Conservation (phyloP, 306 rosid species). For the Inga leiocalycina region DNA sequence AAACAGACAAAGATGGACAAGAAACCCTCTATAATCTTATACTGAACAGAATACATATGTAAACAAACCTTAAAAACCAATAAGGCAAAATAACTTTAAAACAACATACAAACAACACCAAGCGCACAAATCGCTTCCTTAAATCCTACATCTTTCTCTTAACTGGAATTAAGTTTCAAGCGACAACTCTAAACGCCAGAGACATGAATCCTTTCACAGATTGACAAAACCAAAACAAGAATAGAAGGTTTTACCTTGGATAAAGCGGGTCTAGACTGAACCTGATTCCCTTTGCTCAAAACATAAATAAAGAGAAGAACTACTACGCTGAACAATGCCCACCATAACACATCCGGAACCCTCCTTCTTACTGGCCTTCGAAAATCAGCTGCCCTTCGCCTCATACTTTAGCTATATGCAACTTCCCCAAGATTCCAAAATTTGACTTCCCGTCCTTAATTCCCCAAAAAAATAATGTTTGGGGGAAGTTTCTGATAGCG, state of each 20-base stretch:
- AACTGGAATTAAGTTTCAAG: not conserved
- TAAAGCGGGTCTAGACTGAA: constrained; percentile 72
- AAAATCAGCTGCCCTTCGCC: constrained; percentile 77
- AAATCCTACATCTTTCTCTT: not conserved
- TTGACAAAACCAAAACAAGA: not conserved
- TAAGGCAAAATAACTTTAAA: not conserved
- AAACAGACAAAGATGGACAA: not conserved
- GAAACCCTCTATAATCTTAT: not conserved
- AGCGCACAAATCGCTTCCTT: not conserved
- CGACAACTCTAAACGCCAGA: not conserved
- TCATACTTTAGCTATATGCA: constrained; percentile 45
- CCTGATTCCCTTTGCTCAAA: constrained; percentile 71
- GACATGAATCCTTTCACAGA: not conserved
- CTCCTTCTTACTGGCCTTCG: constrained; percentile 84
- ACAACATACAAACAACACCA: not conserved
- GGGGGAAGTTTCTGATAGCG: too few relatives aligned
- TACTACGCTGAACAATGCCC: constrained; percentile 68
- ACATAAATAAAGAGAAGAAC: constrained; percentile 70
- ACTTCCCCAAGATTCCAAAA: constrained; percentile 23
- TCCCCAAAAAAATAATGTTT: constrained; percentile 12
- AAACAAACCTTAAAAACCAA: not conserved
- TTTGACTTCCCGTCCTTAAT: not conserved
- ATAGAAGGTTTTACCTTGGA: constrained; percentile 47
- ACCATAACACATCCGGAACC: constrained; percentile 77
- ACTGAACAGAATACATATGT: not conserved